Evolutionary conservation across 805 yeast genomes (phyloP).

Genomic region (Cyberlindnera americana): DNA sequence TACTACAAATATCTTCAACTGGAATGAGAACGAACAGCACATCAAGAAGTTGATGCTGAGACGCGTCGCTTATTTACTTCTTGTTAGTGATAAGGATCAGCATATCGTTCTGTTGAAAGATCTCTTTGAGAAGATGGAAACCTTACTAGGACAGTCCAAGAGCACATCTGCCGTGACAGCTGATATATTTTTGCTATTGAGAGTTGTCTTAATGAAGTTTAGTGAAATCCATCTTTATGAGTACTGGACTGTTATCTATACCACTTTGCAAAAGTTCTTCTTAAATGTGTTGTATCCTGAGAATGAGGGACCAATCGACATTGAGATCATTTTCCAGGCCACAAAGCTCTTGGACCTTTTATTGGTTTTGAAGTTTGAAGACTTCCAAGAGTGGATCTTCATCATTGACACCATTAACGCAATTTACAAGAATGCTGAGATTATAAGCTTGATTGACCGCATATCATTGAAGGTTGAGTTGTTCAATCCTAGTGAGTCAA

Average conservation of each 20-base stretch:
- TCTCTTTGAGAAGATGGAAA: slow-evolving; percentile 46
- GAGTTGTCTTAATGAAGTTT: slow-evolving; percentile 63
- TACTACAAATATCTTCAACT: slow-evolving; percentile 50
- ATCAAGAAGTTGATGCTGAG: slow-evolving; percentile 50
- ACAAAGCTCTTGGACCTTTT: slow-evolving; percentile 79
- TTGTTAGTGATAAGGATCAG: slow-evolving; percentile 59
- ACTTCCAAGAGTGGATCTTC: slow-evolving; percentile 87
- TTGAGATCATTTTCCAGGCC: slow-evolving; percentile 47
- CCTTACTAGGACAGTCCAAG: slow-evolving; percentile 30
- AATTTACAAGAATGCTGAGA: slow-evolving; percentile 37
- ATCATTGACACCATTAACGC: slow-evolving; percentile 66
- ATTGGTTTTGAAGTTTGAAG: slow-evolving; percentile 66
- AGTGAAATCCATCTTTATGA: slow-evolving; percentile 61
- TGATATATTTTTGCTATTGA: slow-evolving; percentile 52
- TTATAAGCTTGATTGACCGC: slow-evolving; percentile 26
- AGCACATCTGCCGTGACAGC: slow-evolving; percentile 30
- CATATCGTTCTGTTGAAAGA: slow-evolving; percentile 46
- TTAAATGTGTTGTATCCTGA: slow-evolving; percentile 30
- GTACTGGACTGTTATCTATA: slow-evolving; percentile 65
- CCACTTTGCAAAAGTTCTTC: slow-evolving; percentile 55
- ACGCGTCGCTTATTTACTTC: slow-evolving; percentile 59
- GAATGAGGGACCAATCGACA: slow-evolving; percentile 35
- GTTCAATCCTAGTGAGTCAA: slow-evolving; percentile 24
- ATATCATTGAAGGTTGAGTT: slow-evolving; percentile 18
- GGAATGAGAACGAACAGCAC: slow-evolving; percentile 68